Percentiles rank a stretch among this genome's conserved stretches.
These are phyloP conservation scores for Musa balbisiana DNA, from an alignment of 202 grass and related monocot species.

Conservation along the genomic window DNA sequence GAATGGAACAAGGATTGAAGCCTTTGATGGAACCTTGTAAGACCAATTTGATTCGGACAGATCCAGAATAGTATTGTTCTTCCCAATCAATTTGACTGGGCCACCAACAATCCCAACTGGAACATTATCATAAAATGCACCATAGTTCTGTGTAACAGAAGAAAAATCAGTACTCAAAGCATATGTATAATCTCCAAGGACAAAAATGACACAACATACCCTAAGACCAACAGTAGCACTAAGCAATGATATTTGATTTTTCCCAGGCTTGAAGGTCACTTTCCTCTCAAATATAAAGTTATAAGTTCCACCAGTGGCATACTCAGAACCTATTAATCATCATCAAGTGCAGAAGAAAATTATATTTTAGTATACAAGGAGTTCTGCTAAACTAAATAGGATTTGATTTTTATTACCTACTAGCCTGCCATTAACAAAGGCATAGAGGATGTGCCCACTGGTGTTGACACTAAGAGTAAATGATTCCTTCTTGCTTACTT, in stretches of 20 bases:
- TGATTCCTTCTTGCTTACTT: conserved; percentile 29
- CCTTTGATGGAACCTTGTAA: not conserved
- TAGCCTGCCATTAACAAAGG: conserved; percentile 63
- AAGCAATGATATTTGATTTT: conserved; percentile 51
- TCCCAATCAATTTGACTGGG: not conserved
- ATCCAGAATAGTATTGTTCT: not conserved
- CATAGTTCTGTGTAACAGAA: not conserved
- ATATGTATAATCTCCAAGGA: not conserved
- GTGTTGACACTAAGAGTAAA: conserved; percentile 47
- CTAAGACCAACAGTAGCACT: conserved; percentile 67
- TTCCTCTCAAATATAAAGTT: conserved; percentile 43
- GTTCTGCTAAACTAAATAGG: not conserved
- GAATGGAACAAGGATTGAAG: not conserved
- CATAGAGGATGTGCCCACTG: conserved; percentile 56
- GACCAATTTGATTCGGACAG: not conserved
- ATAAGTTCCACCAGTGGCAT: conserved; percentile 37
- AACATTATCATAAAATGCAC: not conserved
- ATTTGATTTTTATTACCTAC: conserved; percentile 33
- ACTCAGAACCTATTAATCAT: conserved; percentile 36
- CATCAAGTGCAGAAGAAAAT: not conserved
- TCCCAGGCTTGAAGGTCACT: conserved; percentile 35
- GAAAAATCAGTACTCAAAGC: not conserved
- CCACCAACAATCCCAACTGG: not conserved
- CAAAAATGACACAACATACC: conserved; percentile 18
- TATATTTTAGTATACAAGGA: not conserved